These are phyloP conservation scores for Hyparrhenia diplandra DNA, from an alignment of 176 grass and related monocot genomes.

Conservation along the genomic window DNA sequence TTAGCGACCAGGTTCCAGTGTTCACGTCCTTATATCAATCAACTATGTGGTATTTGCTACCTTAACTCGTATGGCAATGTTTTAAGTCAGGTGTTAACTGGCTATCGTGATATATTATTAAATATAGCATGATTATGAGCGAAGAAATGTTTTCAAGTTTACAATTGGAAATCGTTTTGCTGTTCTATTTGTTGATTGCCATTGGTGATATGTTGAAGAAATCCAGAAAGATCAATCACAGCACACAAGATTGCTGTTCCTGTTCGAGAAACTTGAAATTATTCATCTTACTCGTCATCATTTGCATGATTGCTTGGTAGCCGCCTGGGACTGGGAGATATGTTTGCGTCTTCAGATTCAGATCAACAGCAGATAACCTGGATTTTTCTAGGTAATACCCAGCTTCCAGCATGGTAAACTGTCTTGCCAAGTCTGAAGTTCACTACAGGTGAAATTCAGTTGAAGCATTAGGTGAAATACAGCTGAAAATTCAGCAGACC, in stretches of 20 bases:
- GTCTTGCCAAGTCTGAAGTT: neutral
- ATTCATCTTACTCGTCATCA: neutral
- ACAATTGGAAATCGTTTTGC: neutral
- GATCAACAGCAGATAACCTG: neutral
- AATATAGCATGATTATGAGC: constrained; percentile 45
- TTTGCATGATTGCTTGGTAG: neutral
- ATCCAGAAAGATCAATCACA: neutral
- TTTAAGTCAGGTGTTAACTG: constrained; percentile 38
- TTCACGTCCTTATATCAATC: constrained; percentile 27
- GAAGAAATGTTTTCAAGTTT: neutral
- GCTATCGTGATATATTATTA: constrained; percentile 48
- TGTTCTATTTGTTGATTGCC: neutral
- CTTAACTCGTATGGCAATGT: constrained; percentile 30
- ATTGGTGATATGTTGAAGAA: neutral
- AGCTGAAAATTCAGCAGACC: too few species aligned
- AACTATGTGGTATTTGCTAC: constrained; percentile 25
- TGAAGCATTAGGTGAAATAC: too few species aligned
- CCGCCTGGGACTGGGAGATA: too few species aligned
- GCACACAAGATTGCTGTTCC: neutral
- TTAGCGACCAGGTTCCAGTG: constrained; percentile 22
- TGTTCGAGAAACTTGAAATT: too few species aligned
- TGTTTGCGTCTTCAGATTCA: neutral
- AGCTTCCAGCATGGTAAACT: neutral
- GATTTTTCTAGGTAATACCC: neutral
- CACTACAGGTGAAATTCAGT: neutral